Evolutionary conservation across 2,329 filamentous ascomycete species (phyloP), one percentile per base, ranked within the genome.

Genomic region (Sclerotinia minor): DNA sequence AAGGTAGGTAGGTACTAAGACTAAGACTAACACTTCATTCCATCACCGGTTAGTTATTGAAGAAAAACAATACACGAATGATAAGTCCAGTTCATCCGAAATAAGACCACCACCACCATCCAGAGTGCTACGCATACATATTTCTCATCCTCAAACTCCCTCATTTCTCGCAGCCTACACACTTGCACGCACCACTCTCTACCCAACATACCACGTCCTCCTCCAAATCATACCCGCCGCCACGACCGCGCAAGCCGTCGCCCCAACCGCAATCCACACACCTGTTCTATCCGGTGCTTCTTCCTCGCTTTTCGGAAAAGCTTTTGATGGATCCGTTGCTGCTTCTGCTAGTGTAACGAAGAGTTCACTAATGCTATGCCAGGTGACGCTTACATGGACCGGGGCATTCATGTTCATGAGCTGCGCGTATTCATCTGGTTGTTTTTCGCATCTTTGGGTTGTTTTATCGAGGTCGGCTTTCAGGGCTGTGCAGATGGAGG

Each of bases 381-480:
- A 99, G 8, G 90, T 95, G 41, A 95, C 93, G 76, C 92, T 97
- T 65, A 97, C 95, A 80, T 99, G 96, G 52, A 98, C 82, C 7
- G 95, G 95, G 3, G 94, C 89, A 67, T 91, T 89, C 91, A 98
- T 96, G 77, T 92, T 94, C 73, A 96, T 82, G 49, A 85, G 84
- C 63, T 89, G 87, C 0, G 94, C 96, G 79, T 97, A 97, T 71
- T 93, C 89, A 77, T 99, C 95, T 1, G 95, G 95, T 78, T 97
- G 94, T 71, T 90, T 81, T 78, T 97, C 92, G 69, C 91, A 91
- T 69, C 95, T 87, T 80, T 99, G 95, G n/a, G 93, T 97, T 4
- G 94, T 96, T 79, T 97, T 96, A 79, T 99, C 95, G 73, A 91
- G 88, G 79, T 99, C 95, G 3, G 95, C 95, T 79, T 99, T 99